A percentile compares a stretch with the other conserved stretches of the same genome.
Conservation (phyloP, 1,284 basidiomycete species). For the Naganishia cerealis region DNA sequence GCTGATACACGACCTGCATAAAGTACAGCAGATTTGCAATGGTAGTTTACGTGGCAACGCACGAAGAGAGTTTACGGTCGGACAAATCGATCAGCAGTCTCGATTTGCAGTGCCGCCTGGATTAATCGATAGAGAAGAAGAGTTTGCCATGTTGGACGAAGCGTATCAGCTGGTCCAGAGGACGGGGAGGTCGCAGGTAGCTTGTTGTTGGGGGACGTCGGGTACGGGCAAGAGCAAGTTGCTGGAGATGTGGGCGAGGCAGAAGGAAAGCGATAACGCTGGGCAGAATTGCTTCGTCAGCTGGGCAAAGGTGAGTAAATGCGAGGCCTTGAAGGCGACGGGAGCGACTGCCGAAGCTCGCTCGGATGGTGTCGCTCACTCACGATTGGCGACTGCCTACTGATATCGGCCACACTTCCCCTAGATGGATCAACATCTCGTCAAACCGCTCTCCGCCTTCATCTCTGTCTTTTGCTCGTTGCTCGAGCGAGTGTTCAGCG, state of each 20-base stretch:
- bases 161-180: constrained; percentile 30
- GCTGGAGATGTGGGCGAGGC: constrained; percentile 41
- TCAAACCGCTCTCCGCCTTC: constrained; percentile 46
- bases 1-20: constrained; percentile 44
- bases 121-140: constrained; percentile 39
- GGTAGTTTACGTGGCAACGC: constrained; percentile 36
- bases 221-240: constrained; percentile 48
- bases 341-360: too few relatives aligned
- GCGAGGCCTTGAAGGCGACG: background rate
- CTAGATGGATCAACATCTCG: constrained; percentile 43
- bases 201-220: constrained; percentile 44
- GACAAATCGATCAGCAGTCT: constrained; percentile 43
- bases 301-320: constrained; percentile 35
- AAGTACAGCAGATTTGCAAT: constrained; percentile 40
- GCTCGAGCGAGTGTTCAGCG: constrained; percentile 46
- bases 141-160: constrained; percentile 38
- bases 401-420: background rate
- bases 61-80: constrained; percentile 39
- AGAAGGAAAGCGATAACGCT: constrained; percentile 34
- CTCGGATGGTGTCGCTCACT: too few relatives aligned
- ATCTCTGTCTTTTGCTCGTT: constrained; percentile 47
- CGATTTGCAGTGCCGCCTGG: constrained; percentile 39
- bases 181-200: constrained; percentile 32
- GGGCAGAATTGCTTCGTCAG: constrained; percentile 40
- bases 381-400: too few relatives aligned